phyloP scores from a whole-genome alignment of 345 rosid genomes.

The Acer saccharum region DNA sequence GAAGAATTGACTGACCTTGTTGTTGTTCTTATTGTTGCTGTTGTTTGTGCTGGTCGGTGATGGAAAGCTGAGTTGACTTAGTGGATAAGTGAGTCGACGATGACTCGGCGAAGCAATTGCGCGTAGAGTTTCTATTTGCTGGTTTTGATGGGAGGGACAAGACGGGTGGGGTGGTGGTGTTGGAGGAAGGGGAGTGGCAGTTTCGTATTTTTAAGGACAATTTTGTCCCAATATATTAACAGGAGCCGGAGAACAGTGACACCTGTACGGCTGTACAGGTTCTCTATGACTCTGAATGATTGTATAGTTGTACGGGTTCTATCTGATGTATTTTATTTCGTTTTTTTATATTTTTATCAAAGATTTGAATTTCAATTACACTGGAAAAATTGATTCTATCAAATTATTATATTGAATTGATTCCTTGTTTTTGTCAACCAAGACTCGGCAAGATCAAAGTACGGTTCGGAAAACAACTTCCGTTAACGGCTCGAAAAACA shows the following conservation, averaged over 20 bases:
- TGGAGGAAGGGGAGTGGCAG: conserved; percentile 3
- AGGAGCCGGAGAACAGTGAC: neutral
- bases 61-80: neutral
- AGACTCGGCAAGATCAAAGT: too few species aligned
- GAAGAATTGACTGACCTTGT: neutral
- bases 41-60: neutral
- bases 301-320: too few species aligned
- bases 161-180: neutral
- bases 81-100: neutral
- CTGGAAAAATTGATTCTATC: too few species aligned
- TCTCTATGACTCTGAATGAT: too few species aligned
- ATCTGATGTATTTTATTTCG: too few species aligned
- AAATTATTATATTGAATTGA: too few species aligned
- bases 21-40: neutral
- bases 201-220: neutral
- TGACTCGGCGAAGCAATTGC: neutral
- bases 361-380: too few species aligned
- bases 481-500: too few species aligned
- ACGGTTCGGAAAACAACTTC: too few species aligned
- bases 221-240: neutral
- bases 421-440: too few species aligned
- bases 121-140: neutral
- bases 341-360: too few species aligned
- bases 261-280: neutral
- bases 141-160: neutral